Evolutionary conservation across 768 basidiomycete genomes (phyloP).

Genomic region (Boletus reticuloceps): DNA sequence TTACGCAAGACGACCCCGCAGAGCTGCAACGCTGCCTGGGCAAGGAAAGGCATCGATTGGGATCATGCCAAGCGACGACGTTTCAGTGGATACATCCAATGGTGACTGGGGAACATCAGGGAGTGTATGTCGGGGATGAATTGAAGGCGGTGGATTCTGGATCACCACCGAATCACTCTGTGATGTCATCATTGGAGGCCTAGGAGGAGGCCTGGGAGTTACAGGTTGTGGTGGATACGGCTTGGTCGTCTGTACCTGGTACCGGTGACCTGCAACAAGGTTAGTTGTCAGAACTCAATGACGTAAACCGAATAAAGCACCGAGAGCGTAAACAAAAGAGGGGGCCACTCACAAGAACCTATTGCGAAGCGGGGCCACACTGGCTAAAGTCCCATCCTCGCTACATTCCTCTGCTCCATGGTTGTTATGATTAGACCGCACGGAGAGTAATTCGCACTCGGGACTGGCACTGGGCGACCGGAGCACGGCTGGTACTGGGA

Average conservation of each 20-base stretch:
- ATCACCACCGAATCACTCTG: conserved; percentile 16
- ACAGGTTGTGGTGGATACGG: conserved; percentile 17
- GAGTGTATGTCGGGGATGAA: conserved; percentile 19
- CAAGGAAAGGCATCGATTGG: conserved; percentile 6
- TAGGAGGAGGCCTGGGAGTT: conserved; percentile 14
- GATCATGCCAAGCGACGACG: neutral
- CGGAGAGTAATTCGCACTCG: conserved; percentile 9
- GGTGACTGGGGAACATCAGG: conserved; percentile 4
- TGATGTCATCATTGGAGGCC: conserved; percentile 18
- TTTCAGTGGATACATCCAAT: conserved; percentile 3
- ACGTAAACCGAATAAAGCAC: neutral
- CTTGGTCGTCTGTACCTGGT: neutral
- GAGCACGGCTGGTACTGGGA: conserved; percentile 37
- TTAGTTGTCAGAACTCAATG: neutral
- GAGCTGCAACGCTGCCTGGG: conserved; percentile 34
- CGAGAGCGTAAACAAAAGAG: neutral
- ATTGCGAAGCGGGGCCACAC: conserved; percentile 43
- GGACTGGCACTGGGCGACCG: conserved; percentile 20
- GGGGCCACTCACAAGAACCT: conserved; percentile 47
- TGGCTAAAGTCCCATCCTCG: conserved; percentile 15
- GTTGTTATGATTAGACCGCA: neutral
- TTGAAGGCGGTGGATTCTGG: conserved; percentile 10
- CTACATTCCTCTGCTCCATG: conserved; percentile 8
- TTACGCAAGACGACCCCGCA: conserved; percentile 35
- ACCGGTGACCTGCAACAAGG: conserved; percentile 9